Conservation (phyloP, 371 early-diverging fungal genomes). For the Mucor irregularis region DNA sequence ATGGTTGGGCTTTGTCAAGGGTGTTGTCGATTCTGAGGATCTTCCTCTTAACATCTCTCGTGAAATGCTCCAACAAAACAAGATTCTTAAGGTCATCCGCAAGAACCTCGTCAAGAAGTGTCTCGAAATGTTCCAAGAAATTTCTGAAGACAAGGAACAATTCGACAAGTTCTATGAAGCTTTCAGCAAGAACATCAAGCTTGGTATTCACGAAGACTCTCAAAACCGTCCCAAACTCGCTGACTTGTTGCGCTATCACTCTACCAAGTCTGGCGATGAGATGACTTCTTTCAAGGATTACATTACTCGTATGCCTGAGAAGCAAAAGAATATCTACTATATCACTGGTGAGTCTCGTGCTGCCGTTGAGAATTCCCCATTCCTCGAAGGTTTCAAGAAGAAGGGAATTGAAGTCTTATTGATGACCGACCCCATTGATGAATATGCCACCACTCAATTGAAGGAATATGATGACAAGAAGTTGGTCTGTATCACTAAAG, state of each 20-base stretch:
- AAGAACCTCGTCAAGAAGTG: slow-evolving; percentile 80
- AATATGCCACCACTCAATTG: slow-evolving; percentile 96
- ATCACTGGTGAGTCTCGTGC: slow-evolving; percentile 96
- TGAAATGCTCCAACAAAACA: slow-evolving; percentile 83
- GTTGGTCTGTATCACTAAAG: slow-evolving; percentile 96
- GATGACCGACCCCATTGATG: slow-evolving; percentile 96
- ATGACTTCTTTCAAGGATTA: slow-evolving; percentile 77
- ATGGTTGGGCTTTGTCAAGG: slow-evolving; percentile 63
- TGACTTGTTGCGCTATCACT: slow-evolving; percentile 71
- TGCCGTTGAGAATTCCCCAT: slow-evolving; percentile 96
- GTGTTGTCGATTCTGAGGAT: slow-evolving; percentile 83
- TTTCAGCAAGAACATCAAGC: slow-evolving; percentile 70
- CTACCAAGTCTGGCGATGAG: slow-evolving; percentile 61
- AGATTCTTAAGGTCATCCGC: slow-evolving; percentile 73
- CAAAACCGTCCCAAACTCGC: slow-evolving; percentile 65
- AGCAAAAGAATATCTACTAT: slow-evolving; percentile 91
- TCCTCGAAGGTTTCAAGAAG: slow-evolving; percentile 97
- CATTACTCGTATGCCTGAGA: slow-evolving; percentile 75
- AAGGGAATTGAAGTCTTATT: slow-evolving; percentile 95
- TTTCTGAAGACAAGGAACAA: slow-evolving; percentile 69
- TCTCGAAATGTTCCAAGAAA: slow-evolving; percentile 71
- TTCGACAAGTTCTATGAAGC: slow-evolving; percentile 72
- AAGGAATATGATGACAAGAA: slow-evolving; percentile 98
- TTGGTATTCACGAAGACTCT: slow-evolving; percentile 75
- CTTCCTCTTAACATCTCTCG: slow-evolving; percentile 89